Percentiles rank a stretch among this genome's conserved stretches.
Conservation (phyloP, 2,329 filamentous ascomycete species). For the Fusarium sp. region DNA sequence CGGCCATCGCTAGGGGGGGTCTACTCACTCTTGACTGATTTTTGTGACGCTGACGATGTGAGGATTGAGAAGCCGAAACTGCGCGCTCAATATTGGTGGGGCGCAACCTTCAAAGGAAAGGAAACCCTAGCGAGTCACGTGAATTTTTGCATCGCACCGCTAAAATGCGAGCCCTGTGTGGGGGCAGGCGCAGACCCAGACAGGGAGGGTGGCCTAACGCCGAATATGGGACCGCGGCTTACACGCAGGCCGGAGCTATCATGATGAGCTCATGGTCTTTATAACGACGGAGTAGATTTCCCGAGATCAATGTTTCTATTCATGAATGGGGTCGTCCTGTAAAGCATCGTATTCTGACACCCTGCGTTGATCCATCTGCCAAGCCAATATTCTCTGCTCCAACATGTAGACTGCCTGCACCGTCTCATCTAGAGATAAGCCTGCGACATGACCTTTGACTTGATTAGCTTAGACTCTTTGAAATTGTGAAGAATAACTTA, state of each 20-base stretch:
- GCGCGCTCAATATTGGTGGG: conserved; percentile 59
- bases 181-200: not conserved
- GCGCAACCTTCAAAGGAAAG: conserved; percentile 48
- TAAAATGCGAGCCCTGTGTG: conserved; percentile 8
- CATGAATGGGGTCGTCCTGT: not conserved
- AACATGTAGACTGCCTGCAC: conserved; percentile 54
- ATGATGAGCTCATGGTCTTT: conserved; percentile 7
- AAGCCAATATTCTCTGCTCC: conserved; percentile 50
- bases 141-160: conserved; percentile 19
- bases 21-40: conserved; percentile 71
- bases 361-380: conserved; percentile 45
- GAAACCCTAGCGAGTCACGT: conserved; percentile 55
- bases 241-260: not conserved
- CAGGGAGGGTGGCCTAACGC: not conserved
- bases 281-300: not conserved
- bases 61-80: conserved; percentile 53
- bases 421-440: conserved; percentile 49
- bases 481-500: conserved; percentile 30
- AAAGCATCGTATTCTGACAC: not conserved
- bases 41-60: conserved; percentile 62
- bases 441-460: conserved; percentile 46
- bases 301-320: not conserved
- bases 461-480: conserved; percentile 20
- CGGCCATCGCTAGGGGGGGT: conserved; percentile 26
- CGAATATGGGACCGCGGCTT: conserved; percentile 1